These are phyloP conservation scores for Capronia epimyces DNA, from an alignment of 2,329 filamentous ascomycete genomes.

Conservation along the genomic window DNA sequence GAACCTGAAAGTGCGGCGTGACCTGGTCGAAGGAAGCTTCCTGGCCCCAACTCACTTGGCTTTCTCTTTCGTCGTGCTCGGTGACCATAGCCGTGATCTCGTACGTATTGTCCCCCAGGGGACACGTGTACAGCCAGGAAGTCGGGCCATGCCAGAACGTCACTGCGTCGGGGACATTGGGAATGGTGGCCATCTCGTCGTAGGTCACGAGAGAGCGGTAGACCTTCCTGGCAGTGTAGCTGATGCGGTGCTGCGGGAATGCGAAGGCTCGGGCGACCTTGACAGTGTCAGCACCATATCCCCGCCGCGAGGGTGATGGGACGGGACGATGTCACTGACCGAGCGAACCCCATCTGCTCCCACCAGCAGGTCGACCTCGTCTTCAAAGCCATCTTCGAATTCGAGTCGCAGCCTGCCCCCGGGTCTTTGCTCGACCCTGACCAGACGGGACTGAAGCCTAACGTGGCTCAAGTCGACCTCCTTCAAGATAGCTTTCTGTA, in stretches of 20 bases:
- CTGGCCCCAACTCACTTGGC: constrained; percentile 16
- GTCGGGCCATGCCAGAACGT: background rate
- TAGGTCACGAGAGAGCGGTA: background rate
- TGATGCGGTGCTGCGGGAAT: background rate
- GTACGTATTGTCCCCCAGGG: background rate
- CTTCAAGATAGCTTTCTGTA: background rate
- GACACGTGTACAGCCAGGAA: background rate
- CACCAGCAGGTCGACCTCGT: background rate
- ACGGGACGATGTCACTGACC: background rate
- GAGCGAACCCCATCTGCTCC: background rate
- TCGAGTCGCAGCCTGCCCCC: background rate
- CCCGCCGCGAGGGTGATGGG: background rate
- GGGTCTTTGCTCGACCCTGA: background rate
- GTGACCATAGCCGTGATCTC: constrained; percentile 11
- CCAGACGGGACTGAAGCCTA: background rate
- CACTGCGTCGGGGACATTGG: background rate
- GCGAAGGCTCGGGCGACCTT: background rate
- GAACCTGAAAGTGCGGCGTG: background rate
- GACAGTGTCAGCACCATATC: background rate
- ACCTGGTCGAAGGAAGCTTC: constrained; percentile 3
- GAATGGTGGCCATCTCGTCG: background rate
- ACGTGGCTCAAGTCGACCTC: background rate
- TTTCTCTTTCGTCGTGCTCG: constrained; percentile 5
- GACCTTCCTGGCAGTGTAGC: background rate
- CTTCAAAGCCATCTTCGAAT: background rate